Evolutionary conservation across 371 early-diverging fungal genomes (phyloP).

Genomic region (Rhizopus microsporus): DNA sequence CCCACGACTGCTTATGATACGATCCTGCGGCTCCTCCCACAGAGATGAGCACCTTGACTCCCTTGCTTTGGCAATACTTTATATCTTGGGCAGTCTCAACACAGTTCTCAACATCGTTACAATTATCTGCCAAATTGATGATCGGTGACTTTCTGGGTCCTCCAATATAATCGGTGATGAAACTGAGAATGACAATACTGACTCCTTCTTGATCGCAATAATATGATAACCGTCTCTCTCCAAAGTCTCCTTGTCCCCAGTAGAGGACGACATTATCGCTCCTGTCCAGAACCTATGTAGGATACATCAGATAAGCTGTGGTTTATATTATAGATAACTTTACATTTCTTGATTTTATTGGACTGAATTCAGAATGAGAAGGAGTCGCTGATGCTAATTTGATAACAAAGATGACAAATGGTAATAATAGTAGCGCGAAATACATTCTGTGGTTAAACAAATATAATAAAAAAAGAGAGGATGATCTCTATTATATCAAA

Average conservation of each 20-base stretch:
- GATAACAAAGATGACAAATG: background rate
- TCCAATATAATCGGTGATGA: conserved; percentile 48
- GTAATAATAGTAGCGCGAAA: background rate
- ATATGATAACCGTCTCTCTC: conserved; percentile 43
- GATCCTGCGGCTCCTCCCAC: conserved; percentile 54
- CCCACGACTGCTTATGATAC: conserved; percentile 33
- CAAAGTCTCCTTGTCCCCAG: conserved; percentile 37
- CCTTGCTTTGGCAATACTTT: conserved; percentile 58
- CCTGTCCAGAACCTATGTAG: background rate
- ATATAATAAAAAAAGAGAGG: background rate
- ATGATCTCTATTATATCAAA: background rate
- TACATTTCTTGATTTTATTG: background rate
- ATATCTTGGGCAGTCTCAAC: conserved; percentile 58
- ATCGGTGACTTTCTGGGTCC: conserved; percentile 38
- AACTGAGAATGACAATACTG: conserved; percentile 55
- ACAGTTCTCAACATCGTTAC: conserved; percentile 43
- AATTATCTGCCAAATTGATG: conserved; percentile 60
- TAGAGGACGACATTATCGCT: conserved; percentile 28
- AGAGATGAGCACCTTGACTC: conserved; percentile 56
- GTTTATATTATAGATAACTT: background rate
- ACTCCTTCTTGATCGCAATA: conserved; percentile 62
- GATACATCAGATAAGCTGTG: background rate
- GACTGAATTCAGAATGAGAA: too few species aligned
- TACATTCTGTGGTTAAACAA: background rate
- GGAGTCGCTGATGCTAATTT: background rate